Evolutionary conservation across 2,329 filamentous ascomycete species (phyloP).

Genomic region (Ilyonectria destructans): DNA sequence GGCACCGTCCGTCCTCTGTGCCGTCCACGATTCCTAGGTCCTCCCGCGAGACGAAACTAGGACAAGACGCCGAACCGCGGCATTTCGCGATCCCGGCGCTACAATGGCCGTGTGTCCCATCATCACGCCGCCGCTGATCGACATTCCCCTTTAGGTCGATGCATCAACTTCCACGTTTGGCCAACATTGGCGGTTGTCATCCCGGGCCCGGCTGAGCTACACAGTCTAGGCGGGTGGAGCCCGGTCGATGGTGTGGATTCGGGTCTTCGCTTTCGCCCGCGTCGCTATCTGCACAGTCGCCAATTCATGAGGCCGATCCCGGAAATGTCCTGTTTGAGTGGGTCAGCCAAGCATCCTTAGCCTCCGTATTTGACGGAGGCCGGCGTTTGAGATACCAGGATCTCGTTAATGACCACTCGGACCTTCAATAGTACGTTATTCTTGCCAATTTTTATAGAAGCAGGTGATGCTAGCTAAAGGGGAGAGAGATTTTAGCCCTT

Average conservation of each 20-base stretch:
- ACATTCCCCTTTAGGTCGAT: background rate
- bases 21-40: background rate
- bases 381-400: background rate
- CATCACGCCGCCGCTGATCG: background rate
- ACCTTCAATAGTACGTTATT: too few species aligned
- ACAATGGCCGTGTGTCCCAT: background rate
- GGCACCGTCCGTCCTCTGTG: constrained; percentile 10
- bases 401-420: too few species aligned
- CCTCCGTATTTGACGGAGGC: constrained; percentile 19
- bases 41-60: background rate
- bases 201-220: constrained; percentile 13
- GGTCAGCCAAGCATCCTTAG: background rate
- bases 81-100: background rate
- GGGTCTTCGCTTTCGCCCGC: constrained; percentile 25
- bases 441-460: too few species aligned
- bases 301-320: constrained; percentile 3
- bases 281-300: background rate
- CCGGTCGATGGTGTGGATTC: constrained; percentile 22
- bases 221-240: constrained; percentile 22
- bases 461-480: background rate
- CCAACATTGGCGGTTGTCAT: constrained; percentile 5
- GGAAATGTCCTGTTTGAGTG: background rate
- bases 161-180: background rate
- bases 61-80: background rate
- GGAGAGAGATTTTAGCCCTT: too few species aligned